Percentiles rank a stretch among this genome's conserved stretches.
Evolutionary conservation across 768 basidiomycete species (phyloP).

Genomic region (Boletus bicolor): DNA sequence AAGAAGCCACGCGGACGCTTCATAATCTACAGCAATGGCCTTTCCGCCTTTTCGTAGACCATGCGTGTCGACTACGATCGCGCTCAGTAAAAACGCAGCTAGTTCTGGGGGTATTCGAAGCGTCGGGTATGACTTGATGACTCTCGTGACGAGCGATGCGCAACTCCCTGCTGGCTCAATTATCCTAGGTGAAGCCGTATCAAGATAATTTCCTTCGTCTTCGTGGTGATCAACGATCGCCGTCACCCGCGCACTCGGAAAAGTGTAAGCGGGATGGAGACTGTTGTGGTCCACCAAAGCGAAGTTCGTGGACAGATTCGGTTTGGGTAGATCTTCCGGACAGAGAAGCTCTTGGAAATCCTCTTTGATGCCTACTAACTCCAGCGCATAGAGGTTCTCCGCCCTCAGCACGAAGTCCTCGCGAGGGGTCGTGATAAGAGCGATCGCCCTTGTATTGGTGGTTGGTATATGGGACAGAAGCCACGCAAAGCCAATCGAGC

Average conservation of each 20-base stretch:
- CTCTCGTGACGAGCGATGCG: conserved; percentile 57
- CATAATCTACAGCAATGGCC: conserved; percentile 60
- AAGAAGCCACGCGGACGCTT: conserved; percentile 62
- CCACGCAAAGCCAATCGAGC: conserved; percentile 83
- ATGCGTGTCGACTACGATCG: conserved; percentile 83
- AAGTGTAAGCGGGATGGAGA: conserved; percentile 45
- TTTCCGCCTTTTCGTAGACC: conserved; percentile 79
- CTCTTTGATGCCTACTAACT: conserved; percentile 50
- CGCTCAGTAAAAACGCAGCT: conserved; percentile 74
- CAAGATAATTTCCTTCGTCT: conserved; percentile 70
- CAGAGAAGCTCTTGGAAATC: conserved; percentile 59
- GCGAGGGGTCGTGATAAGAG: conserved; percentile 68
- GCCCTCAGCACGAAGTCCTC: conserved; percentile 74
- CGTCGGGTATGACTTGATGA: conserved; percentile 23
- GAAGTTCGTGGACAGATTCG: conserved; percentile 48
- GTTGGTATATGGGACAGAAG: conserved; percentile 42
- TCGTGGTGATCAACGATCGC: conserved; percentile 90
- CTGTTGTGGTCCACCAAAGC: conserved; percentile 92
- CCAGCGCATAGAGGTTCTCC: conserved; percentile 81
- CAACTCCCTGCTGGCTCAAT: conserved; percentile 77
- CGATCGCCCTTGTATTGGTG: conserved; percentile 50
- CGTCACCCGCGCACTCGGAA: conserved; percentile 49
- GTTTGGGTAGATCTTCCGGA: conserved; percentile 57
- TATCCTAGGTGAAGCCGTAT: conserved; percentile 62
- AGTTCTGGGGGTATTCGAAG: conserved; percentile 50